Conservation (phyloP, 2,329 filamentous ascomycete species). For the Zymoseptoria pseudotritici region DNA sequence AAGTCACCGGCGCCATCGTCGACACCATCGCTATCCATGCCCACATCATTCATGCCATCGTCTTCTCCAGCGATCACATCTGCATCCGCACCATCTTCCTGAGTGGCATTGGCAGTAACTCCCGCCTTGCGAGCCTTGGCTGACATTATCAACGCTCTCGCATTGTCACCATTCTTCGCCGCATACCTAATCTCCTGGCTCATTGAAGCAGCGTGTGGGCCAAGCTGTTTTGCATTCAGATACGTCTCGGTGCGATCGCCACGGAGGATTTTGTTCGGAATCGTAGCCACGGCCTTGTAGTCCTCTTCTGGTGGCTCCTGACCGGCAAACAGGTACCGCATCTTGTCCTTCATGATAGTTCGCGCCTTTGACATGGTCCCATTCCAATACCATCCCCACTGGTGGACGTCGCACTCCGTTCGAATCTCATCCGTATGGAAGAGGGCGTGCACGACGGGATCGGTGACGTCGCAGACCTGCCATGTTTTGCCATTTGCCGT, state of each 20-base stretch:
- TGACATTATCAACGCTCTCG: neutral
- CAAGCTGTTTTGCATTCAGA: neutral
- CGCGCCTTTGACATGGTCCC: slow-evolving; percentile 78
- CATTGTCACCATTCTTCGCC: slow-evolving; percentile 2
- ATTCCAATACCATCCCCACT: slow-evolving; percentile 76
- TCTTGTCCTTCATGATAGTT: slow-evolving; percentile 80
- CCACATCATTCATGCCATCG: neutral
- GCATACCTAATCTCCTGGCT: slow-evolving; percentile 4
- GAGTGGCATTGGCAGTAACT: neutral
- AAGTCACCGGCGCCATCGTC: slow-evolving; percentile 2
- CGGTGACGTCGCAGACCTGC: slow-evolving; percentile 88
- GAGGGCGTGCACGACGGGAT: slow-evolving; percentile 62
- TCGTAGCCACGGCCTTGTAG: slow-evolving; percentile 15
- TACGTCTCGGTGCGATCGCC: neutral
- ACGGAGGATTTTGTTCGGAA: slow-evolving; percentile 8
- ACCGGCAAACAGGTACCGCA: slow-evolving; percentile 42
- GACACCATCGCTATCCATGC: neutral
- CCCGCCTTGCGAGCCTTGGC: neutral
- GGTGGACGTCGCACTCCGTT: slow-evolving; percentile 40
- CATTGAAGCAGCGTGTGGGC: neutral
- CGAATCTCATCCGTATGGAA: slow-evolving; percentile 53
- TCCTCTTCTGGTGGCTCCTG: slow-evolving; percentile 25
- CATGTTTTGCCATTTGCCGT: slow-evolving; percentile 80
- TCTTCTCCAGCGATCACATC: neutral
- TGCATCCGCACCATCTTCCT: neutral